A percentile compares a stretch with the other conserved stretches of the same genome.
These are phyloP conservation scores for Cutaneotrichosporon dermatis DNA, from an alignment of 1,284 basidiomycete genomes.

Conservation along the genomic window DNA sequence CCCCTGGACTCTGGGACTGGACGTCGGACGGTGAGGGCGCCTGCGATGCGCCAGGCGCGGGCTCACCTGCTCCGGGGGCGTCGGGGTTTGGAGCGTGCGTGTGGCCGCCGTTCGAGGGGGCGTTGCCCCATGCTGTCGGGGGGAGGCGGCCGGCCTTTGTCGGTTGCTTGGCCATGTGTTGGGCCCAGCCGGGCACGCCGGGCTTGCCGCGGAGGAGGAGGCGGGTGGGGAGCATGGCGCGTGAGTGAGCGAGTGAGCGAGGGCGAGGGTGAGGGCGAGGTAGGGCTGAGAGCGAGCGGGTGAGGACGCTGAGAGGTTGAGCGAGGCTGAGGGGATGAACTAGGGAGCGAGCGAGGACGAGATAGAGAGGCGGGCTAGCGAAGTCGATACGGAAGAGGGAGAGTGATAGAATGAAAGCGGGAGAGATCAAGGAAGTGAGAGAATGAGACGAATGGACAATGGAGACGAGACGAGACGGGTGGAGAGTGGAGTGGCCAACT, in stretches of 20 bases:
- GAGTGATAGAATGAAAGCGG: no score
- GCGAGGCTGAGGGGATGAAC: no score
- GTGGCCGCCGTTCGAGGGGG: not conserved
- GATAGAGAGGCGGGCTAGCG: no score
- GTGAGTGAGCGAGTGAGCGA: not conserved
- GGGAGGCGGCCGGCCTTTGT: not conserved
- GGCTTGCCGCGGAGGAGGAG: not conserved
- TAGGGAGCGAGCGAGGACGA: no score
- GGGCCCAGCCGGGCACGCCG: constrained; percentile 1
- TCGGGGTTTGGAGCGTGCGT: not conserved
- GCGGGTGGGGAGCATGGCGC: not conserved
- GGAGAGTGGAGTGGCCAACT: no score
- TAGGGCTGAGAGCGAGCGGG: not conserved
- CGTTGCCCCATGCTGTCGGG: not conserved
- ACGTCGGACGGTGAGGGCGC: not conserved
- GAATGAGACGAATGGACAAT: no score
- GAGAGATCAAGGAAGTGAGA: no score
- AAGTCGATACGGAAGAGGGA: no score
- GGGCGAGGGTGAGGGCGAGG: not conserved
- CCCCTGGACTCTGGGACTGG: no score
- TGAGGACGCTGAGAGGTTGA: no score
- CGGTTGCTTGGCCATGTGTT: constrained; percentile 2
- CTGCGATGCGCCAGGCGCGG: not conserved
- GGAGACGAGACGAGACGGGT: no score
- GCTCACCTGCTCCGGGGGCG: not conserved